These are phyloP conservation scores for Wickerhamiella parazyma DNA, from an alignment of 805 yeast genomes.

Conservation along the genomic window DNA sequence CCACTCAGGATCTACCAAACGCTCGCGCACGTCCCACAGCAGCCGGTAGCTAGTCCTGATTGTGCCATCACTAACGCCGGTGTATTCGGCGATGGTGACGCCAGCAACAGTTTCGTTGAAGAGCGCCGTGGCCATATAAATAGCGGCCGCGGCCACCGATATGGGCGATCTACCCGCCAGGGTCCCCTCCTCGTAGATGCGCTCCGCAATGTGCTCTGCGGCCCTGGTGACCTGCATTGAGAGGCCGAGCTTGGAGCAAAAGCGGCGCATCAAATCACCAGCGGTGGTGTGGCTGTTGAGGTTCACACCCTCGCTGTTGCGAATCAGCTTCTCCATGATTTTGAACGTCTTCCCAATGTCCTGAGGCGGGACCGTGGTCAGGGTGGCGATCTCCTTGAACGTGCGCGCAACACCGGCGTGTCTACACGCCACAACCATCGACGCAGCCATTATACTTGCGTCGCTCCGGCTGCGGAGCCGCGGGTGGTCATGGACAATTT, in stretches of 20 bases:
- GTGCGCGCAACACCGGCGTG: slow-evolving; percentile 89
- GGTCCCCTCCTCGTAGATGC: slow-evolving; percentile 82
- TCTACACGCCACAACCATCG: slow-evolving; percentile 87
- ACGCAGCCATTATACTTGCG: slow-evolving; percentile 92
- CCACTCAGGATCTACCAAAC: slow-evolving; percentile 69
- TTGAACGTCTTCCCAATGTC: slow-evolving; percentile 89
- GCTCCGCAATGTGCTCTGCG: slow-evolving; percentile 82
- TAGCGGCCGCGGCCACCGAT: slow-evolving; percentile 94
- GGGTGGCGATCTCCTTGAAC: slow-evolving; percentile 88
- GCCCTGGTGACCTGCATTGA: slow-evolving; percentile 75
- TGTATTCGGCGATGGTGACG: slow-evolving; percentile 70
- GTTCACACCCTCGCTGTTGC: slow-evolving; percentile 24
- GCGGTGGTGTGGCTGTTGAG: slow-evolving; percentile 52
- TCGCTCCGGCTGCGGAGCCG: slow-evolving; percentile 80
- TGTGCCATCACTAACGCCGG: slow-evolving; percentile 96
- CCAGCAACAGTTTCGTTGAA: slow-evolving; percentile 69
- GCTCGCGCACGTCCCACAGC: slow-evolving; percentile 57
- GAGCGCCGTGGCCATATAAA: slow-evolving; percentile 84
- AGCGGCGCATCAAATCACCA: slow-evolving; percentile 87
- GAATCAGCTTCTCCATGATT: slow-evolving; percentile 58
- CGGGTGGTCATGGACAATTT: slow-evolving; percentile 76
- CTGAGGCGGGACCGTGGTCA: slow-evolving; percentile 84
- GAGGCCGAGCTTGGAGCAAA: slow-evolving; percentile 88
- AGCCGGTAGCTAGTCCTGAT: slow-evolving; percentile 83
- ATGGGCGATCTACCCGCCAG: slow-evolving; percentile 94